phyloP scores from a whole-genome alignment of 2,329 filamentous ascomycete genomes.

The Hymenotorrendiella dingleyae region DNA sequence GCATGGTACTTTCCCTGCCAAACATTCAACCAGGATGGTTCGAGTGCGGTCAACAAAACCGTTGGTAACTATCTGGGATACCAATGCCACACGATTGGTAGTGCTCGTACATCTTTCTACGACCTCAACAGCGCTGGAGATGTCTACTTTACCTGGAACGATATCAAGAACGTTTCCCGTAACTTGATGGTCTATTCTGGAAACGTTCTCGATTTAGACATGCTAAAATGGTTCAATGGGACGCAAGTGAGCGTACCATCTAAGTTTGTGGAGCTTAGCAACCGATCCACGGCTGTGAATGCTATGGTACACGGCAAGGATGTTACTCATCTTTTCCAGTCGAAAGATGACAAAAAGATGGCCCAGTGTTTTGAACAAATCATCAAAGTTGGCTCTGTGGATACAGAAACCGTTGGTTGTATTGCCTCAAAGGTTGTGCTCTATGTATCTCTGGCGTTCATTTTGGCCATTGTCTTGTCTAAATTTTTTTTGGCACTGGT shows the following conservation, averaged over 20 bases:
- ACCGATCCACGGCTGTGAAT: constrained; percentile 55
- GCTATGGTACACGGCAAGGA: constrained; percentile 72
- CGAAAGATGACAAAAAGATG: constrained; percentile 68
- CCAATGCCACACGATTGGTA: constrained; percentile 73
- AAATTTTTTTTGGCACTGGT: constrained; percentile 85
- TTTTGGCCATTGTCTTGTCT: constrained; percentile 77
- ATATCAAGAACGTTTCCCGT: constrained; percentile 80
- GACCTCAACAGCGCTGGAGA: constrained; percentile 65
- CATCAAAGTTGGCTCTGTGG: constrained; percentile 91
- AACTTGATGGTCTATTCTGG: constrained; percentile 94
- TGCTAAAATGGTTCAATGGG: constrained; percentile 85
- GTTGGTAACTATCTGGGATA: constrained; percentile 76
- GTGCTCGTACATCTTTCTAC: constrained; percentile 71
- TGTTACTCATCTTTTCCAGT: constrained; percentile 82
- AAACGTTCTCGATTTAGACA: constrained; percentile 82
- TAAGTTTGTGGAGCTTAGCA: constrained; percentile 73
- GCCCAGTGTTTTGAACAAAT: constrained; percentile 88
- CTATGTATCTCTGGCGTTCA: constrained; percentile 87
- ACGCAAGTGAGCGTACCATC: constrained; percentile 69
- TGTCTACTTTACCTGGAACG: constrained; percentile 94
- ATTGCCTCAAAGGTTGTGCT: constrained; percentile 97
- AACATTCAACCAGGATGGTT: constrained; percentile 90
- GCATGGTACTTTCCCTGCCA: constrained; percentile 98
- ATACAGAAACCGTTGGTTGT: constrained; percentile 93
- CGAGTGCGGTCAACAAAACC: constrained; percentile 67